Evolutionary conservation across 441 rosid genomes (phyloP).

Genomic region (Populus tomentosa): DNA sequence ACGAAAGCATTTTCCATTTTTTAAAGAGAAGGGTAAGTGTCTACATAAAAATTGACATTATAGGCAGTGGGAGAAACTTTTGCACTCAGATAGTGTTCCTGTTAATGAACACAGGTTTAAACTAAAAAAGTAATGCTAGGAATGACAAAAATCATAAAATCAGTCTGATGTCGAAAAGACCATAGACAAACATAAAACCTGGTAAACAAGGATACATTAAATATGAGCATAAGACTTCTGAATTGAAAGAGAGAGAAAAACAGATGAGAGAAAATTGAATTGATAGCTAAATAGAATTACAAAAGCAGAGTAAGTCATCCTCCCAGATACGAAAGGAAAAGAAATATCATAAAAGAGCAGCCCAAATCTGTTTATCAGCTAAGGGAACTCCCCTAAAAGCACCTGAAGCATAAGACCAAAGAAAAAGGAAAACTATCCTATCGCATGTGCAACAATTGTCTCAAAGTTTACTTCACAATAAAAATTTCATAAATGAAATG

Average conservation of each 20-base stretch:
- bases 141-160: neutral
- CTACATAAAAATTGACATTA: neutral
- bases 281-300: neutral
- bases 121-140: neutral
- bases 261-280: neutral
- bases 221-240: slow-evolving; percentile 41
- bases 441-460: neutral
- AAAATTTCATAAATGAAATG: neutral
- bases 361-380: neutral
- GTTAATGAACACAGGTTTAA: neutral
- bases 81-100: neutral
- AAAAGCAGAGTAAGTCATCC: neutral
- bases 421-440: neutral
- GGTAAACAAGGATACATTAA: slow-evolving; percentile 11
- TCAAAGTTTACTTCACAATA: neutral
- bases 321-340: neutral
- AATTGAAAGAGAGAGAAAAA: slow-evolving; percentile 3
- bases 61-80: neutral
- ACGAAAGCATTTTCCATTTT: neutral
- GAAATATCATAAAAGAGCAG: neutral
- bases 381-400: neutral
- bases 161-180: neutral
- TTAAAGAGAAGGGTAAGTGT: neutral
- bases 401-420: neutral
- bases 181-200: neutral